Evolutionary conservation across 495 filamentous ascomycete genomes (phyloP).

Genomic region (Penicillium atrosanguineum): DNA sequence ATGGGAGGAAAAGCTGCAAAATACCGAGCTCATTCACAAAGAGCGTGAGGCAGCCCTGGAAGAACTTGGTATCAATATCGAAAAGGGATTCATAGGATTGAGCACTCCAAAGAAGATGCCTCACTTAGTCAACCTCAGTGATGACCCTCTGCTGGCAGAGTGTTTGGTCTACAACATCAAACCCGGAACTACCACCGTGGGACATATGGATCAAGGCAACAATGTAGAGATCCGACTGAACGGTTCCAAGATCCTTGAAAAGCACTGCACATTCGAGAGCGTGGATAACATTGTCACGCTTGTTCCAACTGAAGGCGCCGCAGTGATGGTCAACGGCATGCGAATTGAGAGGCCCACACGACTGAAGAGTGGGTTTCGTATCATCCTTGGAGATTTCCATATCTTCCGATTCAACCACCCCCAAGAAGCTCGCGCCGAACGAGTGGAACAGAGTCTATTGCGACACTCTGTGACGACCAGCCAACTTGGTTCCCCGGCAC

Average conservation of each 20-base stretch:
- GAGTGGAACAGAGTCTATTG: conserved; percentile 83
- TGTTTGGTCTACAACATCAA: conserved; percentile 99
- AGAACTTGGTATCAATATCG: conserved; percentile 96
- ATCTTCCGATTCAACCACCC: conserved; percentile 99
- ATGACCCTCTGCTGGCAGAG: conserved; percentile 92
- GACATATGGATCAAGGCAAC: conserved; percentile 80
- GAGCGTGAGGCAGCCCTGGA: conserved; percentile 94
- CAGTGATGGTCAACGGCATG: conserved; percentile 96
- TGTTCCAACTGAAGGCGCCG: conserved; percentile 82
- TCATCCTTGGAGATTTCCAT: conserved; percentile 97
- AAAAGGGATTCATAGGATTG: conserved; percentile 94
- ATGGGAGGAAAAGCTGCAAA: conserved; percentile 94
- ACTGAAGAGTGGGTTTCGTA: conserved; percentile 85
- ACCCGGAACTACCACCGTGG: conserved; percentile 87
- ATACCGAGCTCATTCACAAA: conserved; percentile 96
- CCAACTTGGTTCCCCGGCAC: conserved; percentile 71
- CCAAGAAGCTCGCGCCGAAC: conserved; percentile 88
- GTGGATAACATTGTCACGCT: conserved; percentile 87
- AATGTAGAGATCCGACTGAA: conserved; percentile 89
- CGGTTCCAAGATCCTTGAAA: conserved; percentile 83
- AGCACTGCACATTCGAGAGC: conserved; percentile 94
- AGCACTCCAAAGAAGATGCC: conserved; percentile 99
- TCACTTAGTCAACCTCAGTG: conserved; percentile 95
- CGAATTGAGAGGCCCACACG: conserved; percentile 79
- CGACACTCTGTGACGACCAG: conserved; percentile 84